Evolutionary conservation across 768 basidiomycete genomes (phyloP).

Genomic region (Calocera viscosa): DNA sequence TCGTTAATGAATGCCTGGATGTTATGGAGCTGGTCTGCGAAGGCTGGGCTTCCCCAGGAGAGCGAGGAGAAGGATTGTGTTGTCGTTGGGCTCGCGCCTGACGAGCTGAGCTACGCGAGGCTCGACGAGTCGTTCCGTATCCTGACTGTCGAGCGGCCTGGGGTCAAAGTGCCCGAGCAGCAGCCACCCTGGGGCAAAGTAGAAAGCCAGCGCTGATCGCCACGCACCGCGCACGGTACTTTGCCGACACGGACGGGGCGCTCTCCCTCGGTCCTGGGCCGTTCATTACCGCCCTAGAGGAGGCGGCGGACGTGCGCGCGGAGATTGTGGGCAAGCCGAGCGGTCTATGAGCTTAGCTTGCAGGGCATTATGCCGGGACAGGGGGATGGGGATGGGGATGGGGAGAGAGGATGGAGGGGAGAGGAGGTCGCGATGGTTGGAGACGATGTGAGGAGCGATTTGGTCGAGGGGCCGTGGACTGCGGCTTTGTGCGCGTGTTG

Average conservation of each 20-base stretch:
- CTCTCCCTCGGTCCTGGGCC: slow-evolving; percentile 60
- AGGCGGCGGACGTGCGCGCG: slow-evolving; percentile 37
- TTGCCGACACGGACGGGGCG: slow-evolving; percentile 33
- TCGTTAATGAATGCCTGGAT: neutral
- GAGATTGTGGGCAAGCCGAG: slow-evolving; percentile 53
- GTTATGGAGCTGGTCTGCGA: slow-evolving; percentile 14
- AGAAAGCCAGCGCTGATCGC: slow-evolving; percentile 38
- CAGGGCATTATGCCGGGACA: no score
- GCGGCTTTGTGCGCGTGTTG: slow-evolving; percentile 50
- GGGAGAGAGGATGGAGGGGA: slow-evolving; percentile 20
- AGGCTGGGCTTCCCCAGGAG: slow-evolving; percentile 19
- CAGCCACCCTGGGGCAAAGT: no score
- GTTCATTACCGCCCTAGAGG: slow-evolving; percentile 52
- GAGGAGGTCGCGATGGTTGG: slow-evolving; percentile 43
- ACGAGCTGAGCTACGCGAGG: slow-evolving; percentile 38
- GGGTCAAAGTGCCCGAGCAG: no score
- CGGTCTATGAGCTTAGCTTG: slow-evolving; percentile 50
- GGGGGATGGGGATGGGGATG: no score
- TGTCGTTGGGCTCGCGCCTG: slow-evolving; percentile 49
- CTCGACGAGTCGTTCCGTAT: slow-evolving; percentile 59
- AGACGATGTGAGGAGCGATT: slow-evolving; percentile 53
- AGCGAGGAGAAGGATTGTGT: slow-evolving; percentile 40
- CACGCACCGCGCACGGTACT: slow-evolving; percentile 46
- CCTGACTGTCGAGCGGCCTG: slow-evolving; percentile 30
- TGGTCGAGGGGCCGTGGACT: slow-evolving; percentile 46